Percentiles rank a stretch among this genome's conserved stretches.
Evolutionary conservation across 768 basidiomycete species (phyloP).

Genomic region (Kwoniella dendrophila): DNA sequence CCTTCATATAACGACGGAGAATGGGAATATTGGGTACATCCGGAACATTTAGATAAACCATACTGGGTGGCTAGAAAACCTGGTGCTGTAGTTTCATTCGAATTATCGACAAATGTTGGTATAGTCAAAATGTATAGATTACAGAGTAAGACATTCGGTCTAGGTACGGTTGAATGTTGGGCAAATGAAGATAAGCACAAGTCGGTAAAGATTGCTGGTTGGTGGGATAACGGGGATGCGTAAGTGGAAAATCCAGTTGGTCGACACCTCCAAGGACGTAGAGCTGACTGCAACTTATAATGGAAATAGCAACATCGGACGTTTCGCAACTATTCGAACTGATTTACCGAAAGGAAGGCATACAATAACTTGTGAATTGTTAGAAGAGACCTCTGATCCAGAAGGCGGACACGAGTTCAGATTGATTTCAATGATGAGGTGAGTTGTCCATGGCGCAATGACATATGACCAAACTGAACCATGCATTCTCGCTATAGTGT

Average conservation of each 20-base stretch:
- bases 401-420: slow-evolving; percentile 47
- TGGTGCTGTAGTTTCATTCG: slow-evolving; percentile 42
- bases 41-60: slow-evolving; percentile 50
- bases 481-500: too few relatives aligned
- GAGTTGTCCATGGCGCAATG: too few relatives aligned
- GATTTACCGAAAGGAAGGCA: slow-evolving; percentile 40
- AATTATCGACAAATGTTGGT: slow-evolving; percentile 48
- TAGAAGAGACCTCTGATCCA: slow-evolving; percentile 45
- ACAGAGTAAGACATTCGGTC: slow-evolving; percentile 46
- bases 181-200: slow-evolving; percentile 38
- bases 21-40: slow-evolving; percentile 51
- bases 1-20: slow-evolving; percentile 33
- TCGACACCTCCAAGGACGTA: not conserved
- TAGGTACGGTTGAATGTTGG: slow-evolving; percentile 53
- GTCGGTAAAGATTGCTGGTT: slow-evolving; percentile 42
- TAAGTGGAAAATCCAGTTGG: slow-evolving; percentile 24
- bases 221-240: slow-evolving; percentile 49
- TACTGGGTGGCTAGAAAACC: slow-evolving; percentile 44
- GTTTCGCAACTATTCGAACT: slow-evolving; percentile 26
- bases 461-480: too few relatives aligned
- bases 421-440: slow-evolving; percentile 48
- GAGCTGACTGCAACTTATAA: not conserved
- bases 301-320: slow-evolving; percentile 26
- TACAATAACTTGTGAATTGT: slow-evolving; percentile 44
- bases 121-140: slow-evolving; percentile 53